Evolutionary conservation across 352 stramenopile genomes (phyloP).

Genomic region (Pythium diclinum): DNA sequence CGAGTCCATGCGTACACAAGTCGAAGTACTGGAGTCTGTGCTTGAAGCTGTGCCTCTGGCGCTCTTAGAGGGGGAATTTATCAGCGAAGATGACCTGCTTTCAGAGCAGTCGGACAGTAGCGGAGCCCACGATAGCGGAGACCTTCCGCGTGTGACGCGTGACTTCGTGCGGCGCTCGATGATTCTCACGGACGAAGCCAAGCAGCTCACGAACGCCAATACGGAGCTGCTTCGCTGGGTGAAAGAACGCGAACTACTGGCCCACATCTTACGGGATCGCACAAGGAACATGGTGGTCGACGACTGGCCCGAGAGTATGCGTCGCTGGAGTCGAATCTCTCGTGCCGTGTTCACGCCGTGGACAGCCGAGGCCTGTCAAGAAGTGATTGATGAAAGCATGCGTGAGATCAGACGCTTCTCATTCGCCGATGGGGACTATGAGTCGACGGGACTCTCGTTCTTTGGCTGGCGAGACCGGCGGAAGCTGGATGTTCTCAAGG

Average conservation of each 20-base stretch:
- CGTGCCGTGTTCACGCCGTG: neutral
- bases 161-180: too few relatives aligned
- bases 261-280: neutral
- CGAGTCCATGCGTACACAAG: too few relatives aligned
- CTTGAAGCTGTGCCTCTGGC: too few relatives aligned
- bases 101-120: too few relatives aligned
- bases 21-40: too few relatives aligned
- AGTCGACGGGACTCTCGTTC: constrained; percentile 10
- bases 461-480: constrained; percentile 16
- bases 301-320: neutral
- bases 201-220: too few relatives aligned
- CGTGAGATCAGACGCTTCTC: neutral
- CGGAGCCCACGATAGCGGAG: too few relatives aligned
- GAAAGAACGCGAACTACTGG: neutral
- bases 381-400: neutral
- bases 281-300: neutral
- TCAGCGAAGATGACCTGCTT: too few relatives aligned
- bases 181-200: too few relatives aligned
- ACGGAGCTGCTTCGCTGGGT: neutral
- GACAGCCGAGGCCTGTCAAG: neutral
- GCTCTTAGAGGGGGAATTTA: too few relatives aligned
- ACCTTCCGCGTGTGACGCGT: too few relatives aligned
- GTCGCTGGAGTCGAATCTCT: neutral
- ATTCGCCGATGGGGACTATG: neutral
- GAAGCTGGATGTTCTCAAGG: constrained; percentile 1